Evolutionary conservation across 2,329 filamentous ascomycete species (phyloP), one percentile per base, ranked within the genome.

Genomic region (Escovopsis sp.): DNA sequence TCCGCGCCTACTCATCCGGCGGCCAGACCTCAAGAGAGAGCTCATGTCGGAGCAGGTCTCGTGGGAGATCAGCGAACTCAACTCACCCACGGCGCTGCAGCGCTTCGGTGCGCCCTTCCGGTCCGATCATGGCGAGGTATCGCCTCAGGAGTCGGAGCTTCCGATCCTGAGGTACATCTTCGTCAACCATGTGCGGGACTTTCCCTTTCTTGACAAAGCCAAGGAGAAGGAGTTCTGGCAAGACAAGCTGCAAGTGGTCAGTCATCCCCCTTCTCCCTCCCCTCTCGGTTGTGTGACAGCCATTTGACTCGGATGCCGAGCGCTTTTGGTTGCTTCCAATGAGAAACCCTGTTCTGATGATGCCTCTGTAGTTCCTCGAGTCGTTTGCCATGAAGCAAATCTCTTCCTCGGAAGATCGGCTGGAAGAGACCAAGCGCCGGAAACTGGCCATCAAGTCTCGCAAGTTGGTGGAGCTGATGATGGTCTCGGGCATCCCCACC

Each of bases 181-280:
- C 54, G 90, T 96, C 36, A 81, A 96, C 54, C 87, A 96, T 76
- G 76, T 98, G 40, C 85, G 90, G 51, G 92, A 96, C 50, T 98
- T 98, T 50, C 90, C 90, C 1, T 98, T 98, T 53, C 72, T 98
- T 43, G 86, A 98, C 59, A 85, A 93, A 66, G 90, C 90, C 16
- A 80, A 76, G 51, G 90, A 98, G 69, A 94, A 96, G 70, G 90
- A 98, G 60, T 98, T 98, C 52, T 98, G 90, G 90, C 90, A 98
- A 62, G 86, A 96, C 54, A 96, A 93, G 57, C 65, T 98, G 41
- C 90, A 98, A 65, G 74, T 87, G 53, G 84, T 93, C 61, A 47
- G 81, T 76, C 30, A 19, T 27, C 14, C 4, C 18, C 9, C 28
- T 11, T 21, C 15, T 19, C 26, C 35, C 28, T 23, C 25, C 26